A percentile compares a stretch with the other conserved stretches of the same genome.
Evolutionary conservation across 179 eudicot species (phyloP).

Genomic region (Drosera spatulata): DNA sequence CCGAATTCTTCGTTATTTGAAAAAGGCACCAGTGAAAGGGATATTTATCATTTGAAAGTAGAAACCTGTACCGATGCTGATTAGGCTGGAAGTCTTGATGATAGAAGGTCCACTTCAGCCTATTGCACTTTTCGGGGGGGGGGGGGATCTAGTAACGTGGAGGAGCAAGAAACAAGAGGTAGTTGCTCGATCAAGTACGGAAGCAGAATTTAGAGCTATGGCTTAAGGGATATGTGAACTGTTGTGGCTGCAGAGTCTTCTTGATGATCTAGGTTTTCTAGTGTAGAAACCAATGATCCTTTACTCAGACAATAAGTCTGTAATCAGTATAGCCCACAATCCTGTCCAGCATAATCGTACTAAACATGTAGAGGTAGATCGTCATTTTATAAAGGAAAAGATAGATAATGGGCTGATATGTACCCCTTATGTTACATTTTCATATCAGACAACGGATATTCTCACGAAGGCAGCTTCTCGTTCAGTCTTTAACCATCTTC

Average conservation of each 20-base stretch:
- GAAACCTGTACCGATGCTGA: not conserved
- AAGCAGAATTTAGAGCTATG: not conserved
- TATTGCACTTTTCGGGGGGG: not conserved
- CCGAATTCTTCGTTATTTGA: not conserved
- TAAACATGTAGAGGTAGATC: not conserved
- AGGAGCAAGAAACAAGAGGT: not conserved
- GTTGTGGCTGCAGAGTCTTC: not conserved
- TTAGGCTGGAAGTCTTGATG: not conserved
- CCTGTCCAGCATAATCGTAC: not conserved
- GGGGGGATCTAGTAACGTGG: not conserved
- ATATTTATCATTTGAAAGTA: not conserved
- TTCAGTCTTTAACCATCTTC: not conserved
- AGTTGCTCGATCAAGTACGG: not conserved
- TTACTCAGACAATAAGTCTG: not conserved
- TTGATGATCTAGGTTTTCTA: not conserved
- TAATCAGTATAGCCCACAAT: not conserved
- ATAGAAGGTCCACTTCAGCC: not conserved
- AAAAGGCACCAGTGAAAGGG: not conserved
- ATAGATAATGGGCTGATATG: not conserved
- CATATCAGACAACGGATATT: not conserved
- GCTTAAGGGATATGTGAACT: not conserved
- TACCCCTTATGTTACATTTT: not conserved
- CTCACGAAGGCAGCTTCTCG: not conserved
- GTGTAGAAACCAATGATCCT: not conserved
- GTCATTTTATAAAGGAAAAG: not conserved